Evolutionary conservation across 2,329 filamentous ascomycete species (phyloP).

Genomic region (Trichoderma hamatum): DNA sequence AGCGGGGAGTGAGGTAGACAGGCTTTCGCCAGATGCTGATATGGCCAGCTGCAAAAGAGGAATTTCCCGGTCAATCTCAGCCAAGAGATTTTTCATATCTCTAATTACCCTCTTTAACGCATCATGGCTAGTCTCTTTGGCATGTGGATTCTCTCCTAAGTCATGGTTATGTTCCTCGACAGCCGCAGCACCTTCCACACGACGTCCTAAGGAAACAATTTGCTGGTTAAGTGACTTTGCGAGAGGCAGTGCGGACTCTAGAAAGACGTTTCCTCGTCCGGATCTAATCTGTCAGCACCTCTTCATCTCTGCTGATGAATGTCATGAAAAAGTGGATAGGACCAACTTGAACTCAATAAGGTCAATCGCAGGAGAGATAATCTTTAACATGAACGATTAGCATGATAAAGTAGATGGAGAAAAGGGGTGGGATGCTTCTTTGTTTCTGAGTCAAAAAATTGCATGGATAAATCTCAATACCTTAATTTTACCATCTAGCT

Average conservation of each 20-base stretch:
- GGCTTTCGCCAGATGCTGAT: slow-evolving; percentile 85
- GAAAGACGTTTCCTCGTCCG: slow-evolving; percentile 57
- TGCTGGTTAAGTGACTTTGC: slow-evolving; percentile 83
- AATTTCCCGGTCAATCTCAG: slow-evolving; percentile 85
- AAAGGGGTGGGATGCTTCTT: not conserved
- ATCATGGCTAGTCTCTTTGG: slow-evolving; percentile 46
- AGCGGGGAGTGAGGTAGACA: slow-evolving; percentile 77
- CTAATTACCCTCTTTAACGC: slow-evolving; percentile 71
- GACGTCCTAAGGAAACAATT: slow-evolving; percentile 77
- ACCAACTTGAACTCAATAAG: slow-evolving; percentile 84
- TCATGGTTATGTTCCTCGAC: slow-evolving; percentile 57
- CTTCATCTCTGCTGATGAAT: not conserved
- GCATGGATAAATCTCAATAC: slow-evolving; percentile 44
- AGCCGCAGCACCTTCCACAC: slow-evolving; percentile 70
- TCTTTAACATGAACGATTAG: slow-evolving; percentile 51
- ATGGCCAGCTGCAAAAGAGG: slow-evolving; percentile 92
- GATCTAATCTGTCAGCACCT: slow-evolving; percentile 43
- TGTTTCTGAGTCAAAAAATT: not conserved
- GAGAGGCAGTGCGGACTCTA: slow-evolving; percentile 82
- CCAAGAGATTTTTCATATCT: slow-evolving; percentile 75
- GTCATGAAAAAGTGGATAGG: slow-evolving; percentile 7
- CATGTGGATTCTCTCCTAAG: slow-evolving; percentile 46
- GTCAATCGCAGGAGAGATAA: slow-evolving; percentile 88
- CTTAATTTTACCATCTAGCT: slow-evolving; percentile 83
- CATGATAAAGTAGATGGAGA: not conserved